These are phyloP conservation scores for Garcileccinum viscosum DNA, from an alignment of 1,284 basidiomycete species.

Conservation along the genomic window DNA sequence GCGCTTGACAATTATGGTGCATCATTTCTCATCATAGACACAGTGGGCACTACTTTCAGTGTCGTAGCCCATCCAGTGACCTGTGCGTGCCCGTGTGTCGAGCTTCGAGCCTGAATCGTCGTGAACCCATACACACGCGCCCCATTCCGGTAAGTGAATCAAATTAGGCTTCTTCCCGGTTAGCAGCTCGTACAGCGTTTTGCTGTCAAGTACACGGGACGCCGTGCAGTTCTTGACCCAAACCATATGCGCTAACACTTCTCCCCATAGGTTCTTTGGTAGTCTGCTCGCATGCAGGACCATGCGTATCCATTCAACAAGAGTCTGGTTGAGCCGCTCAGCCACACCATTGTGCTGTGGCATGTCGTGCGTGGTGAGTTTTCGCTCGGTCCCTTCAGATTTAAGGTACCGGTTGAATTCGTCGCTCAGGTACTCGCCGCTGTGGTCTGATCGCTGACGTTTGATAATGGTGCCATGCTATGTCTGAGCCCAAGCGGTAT, in stretches of 20 bases:
- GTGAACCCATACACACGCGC: background rate
- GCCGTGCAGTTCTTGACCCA: no score
- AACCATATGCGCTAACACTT: no score
- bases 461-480: background rate
- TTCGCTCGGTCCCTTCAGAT: background rate
- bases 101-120: background rate
- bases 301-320: background rate
- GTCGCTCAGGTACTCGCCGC: background rate
- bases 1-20: background rate
- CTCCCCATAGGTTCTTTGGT: no score
- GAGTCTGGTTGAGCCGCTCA: background rate
- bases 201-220: background rate
- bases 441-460: background rate
- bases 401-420: background rate
- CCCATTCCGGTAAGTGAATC: background rate
- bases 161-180: background rate
- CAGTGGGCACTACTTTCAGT: background rate
- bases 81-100: background rate
- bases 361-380: background rate
- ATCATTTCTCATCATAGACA: background rate
- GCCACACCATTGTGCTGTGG: background rate
- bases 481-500: background rate
- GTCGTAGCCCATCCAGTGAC: background rate
- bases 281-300: no score
- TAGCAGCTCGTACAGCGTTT: background rate